Evolutionary conservation across 495 filamentous ascomycete species (phyloP), one percentile per base, ranked within the genome.

Genomic region (Penicillium paxilli): DNA sequence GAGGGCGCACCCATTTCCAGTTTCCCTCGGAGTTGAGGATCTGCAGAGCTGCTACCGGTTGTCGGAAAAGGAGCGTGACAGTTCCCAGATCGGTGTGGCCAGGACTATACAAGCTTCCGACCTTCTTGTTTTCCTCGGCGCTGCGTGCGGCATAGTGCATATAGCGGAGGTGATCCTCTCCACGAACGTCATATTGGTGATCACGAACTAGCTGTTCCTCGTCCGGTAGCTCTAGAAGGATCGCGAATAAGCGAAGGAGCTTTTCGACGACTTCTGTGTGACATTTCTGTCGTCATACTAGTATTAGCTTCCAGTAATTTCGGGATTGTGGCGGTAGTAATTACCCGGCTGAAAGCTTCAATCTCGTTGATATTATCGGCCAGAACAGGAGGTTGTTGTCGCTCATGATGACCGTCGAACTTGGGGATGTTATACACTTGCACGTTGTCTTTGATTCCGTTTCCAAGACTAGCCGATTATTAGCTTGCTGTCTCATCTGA

Each of bases 401-500:
- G 63, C 9, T 62, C 23, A 54, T 77, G 74, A 53, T 73, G 65
- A 8, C 72, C 71, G 48, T 78, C 68, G 38, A 81, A 80, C 30
- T 81, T 80, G 20, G 75, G 72, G 24, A 80, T 71, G 52, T 81
- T 81, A 62, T 79, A 81, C 0, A 80, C 71, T 44, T 81, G 69
- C 32, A 79, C 68, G 51, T 80, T 80, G 54, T 80, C 78, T 40
- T 55, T 71, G 51, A 79, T 58, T 8, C 71, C 70, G n/a, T 77
- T 75, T 23, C 71, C 68, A 22, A 77, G 66, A 21, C 75, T 78
- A 16, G 35, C n/a, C 4, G 6, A n/a, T 0, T 38, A 16, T 38
- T 8, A 38, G n/a, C 14, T 8, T 24, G 2, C 5, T 8, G 28
- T 2, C 10, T 44, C 37, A 49, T 24, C 24, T n/a, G 10, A 12